Conservation (phyloP, 2,329 filamentous ascomycete genomes). For the Cladosporium oxysporum region DNA sequence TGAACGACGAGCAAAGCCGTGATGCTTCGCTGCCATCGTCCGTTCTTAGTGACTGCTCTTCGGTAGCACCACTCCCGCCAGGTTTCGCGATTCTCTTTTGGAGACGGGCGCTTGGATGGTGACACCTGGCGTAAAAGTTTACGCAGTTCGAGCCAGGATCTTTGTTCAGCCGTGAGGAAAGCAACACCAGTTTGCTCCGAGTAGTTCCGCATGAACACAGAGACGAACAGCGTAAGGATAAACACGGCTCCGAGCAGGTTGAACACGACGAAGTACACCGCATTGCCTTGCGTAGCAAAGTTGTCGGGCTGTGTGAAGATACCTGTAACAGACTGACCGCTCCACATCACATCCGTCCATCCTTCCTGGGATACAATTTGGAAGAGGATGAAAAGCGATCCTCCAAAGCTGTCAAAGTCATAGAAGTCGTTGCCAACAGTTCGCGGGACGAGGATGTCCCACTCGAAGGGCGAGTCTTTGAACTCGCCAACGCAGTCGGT, state of each 20-base stretch:
- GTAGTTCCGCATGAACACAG: constrained; percentile 99
- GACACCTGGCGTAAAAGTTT: constrained; percentile 92
- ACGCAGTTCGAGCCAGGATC: constrained; percentile 92
- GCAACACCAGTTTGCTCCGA: constrained; percentile 98
- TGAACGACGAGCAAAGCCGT: constrained; percentile 80
- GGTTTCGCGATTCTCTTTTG: constrained; percentile 67
- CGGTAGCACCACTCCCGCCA: constrained; percentile 97
- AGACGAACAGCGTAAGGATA: constrained; percentile 94
- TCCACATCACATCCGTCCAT: constrained; percentile 91
- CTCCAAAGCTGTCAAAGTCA: constrained; percentile 93
- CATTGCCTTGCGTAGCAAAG: constrained; percentile 76
- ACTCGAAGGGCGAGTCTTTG: constrained; percentile 73
- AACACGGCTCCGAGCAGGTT: constrained; percentile 96
- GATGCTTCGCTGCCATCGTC: constrained; percentile 83
- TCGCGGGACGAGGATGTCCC: constrained; percentile 81
- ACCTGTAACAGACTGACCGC: constrained; percentile 78
- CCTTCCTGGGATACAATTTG: constrained; percentile 99
- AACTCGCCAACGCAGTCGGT: constrained; percentile 84
- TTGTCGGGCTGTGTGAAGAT: constrained; percentile 70
- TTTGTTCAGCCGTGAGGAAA: constrained; percentile 91
- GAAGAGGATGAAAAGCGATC: constrained; percentile 92
- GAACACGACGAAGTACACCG: constrained; percentile 92
- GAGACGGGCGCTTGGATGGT: constrained; percentile 87
- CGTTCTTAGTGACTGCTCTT: constrained; percentile 88
- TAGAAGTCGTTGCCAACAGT: constrained; percentile 80